Evolutionary conservation across 2,329 filamentous ascomycete genomes (phyloP), one percentile per base, ranked within the genome.

Genomic region (Penicillium frequentans): DNA sequence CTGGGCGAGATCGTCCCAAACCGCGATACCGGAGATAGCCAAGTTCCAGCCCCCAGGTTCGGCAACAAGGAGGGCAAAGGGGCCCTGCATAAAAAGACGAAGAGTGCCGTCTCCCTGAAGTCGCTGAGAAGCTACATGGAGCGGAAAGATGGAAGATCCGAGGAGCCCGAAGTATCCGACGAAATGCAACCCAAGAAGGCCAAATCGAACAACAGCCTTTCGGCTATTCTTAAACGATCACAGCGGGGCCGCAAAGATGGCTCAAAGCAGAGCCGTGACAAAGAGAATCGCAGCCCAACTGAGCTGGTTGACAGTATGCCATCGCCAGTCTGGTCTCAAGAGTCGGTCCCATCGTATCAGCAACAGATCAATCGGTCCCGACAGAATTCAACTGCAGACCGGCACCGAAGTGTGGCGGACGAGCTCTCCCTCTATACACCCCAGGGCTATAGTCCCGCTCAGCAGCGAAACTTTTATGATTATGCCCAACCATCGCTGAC

Each of bases 141-240:
- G 63, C 77, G 77, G 49, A 81, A 76, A 59, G 75, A 79, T 26
- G 57, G 57, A 19, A 73, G 71, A 49, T 54, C 68, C 26, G 72
- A 69, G 39, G 71, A 72, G 39, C 49, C 62, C 50, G 55, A 73
- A 54, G 66, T 74, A 64, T 63, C 67, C 37, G 72, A 76, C n/a
- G 70, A 71, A 27, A 69, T 65, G 52, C 82, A 78, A 55, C 79
- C 81, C 4, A 86, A 85, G 73, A 96, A 93, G 79, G 84, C 84
- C 37, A 96, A 93, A 74, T 96, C 93, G 0, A 84, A 90, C 3
- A 90, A 90, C 31, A 96, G 92, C 70, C 81, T 98, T n/a, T 86
- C 86, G 0, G 86, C 83, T 5, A 83, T 97, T 54, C 83, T 96
- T 51, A 86, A 86, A 55, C 87, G 89, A 55, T 91, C 90, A 10